These are phyloP conservation scores for Rostrohypoxylon terebratum DNA, from an alignment of 495 filamentous ascomycete genomes.

Conservation along the genomic window DNA sequence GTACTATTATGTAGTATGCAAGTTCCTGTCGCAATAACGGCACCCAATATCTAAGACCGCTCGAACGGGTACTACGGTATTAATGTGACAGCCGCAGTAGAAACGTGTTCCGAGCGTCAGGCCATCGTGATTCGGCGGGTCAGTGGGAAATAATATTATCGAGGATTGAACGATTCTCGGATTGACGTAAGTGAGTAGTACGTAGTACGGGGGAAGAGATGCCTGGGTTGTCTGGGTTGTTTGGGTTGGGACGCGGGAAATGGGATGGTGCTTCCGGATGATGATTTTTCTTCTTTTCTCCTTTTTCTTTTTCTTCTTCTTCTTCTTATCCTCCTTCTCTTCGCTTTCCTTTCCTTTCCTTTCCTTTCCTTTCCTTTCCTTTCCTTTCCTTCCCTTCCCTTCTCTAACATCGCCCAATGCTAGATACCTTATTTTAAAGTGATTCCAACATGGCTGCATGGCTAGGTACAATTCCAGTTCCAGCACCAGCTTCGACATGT, in stretches of 20 bases:
- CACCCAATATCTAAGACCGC: background rate
- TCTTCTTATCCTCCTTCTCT: no score
- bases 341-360: background rate
- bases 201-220: constrained; percentile 22
- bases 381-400: background rate
- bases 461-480: no score
- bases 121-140: constrained; percentile 27
- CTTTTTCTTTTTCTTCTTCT: no score
- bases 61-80: constrained; percentile 9
- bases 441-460: background rate
- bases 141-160: background rate
- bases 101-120: constrained; percentile 19
- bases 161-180: constrained; percentile 1
- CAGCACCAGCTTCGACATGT: constrained; percentile 27
- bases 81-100: constrained; percentile 14
- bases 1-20: background rate
- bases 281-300: constrained; percentile 1
- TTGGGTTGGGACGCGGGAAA: constrained; percentile 32
- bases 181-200: constrained; percentile 38
- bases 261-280: constrained; percentile 37
- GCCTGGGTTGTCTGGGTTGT: background rate
- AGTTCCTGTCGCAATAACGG: constrained; percentile 10
- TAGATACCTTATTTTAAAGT: background rate
- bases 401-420: background rate
- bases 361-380: no score